Percentiles rank a stretch among this genome's conserved stretches.
phyloP scores from a whole-genome alignment of 352 stramenopile genomes.

The Globisporangium cystogenes region DNA sequence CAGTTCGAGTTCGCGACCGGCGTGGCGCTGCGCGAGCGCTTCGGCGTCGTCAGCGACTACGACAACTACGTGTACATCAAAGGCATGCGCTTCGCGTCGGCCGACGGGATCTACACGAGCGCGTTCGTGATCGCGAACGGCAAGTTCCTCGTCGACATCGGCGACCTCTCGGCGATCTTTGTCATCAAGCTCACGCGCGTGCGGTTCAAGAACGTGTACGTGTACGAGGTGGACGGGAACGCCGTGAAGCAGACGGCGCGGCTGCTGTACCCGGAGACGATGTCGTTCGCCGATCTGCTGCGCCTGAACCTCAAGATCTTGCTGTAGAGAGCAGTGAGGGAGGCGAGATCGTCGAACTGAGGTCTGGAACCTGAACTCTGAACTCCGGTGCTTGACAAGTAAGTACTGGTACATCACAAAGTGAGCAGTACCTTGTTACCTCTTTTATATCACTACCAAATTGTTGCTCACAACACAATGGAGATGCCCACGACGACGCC shows the following conservation, averaged over 20 bases:
- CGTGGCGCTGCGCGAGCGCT: constrained; percentile 7
- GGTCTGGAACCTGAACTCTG: too few relatives aligned
- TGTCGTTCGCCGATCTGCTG: not conserved
- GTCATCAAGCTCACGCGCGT: constrained; percentile 8
- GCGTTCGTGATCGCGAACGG: constrained; percentile 34
- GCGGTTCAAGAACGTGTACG: constrained; percentile 8
- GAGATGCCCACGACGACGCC: not conserved
- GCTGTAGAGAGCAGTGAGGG: too few relatives aligned
- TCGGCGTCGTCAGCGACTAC: constrained; percentile 10
- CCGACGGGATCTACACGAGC: constrained; percentile 21
- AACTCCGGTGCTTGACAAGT: too few relatives aligned
- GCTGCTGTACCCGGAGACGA: constrained; percentile 6
- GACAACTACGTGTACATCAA: constrained; percentile 11
- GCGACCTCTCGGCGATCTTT: not conserved
- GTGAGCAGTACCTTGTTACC: too few relatives aligned
- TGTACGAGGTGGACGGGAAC: constrained; percentile 8
- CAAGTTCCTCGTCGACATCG: constrained; percentile 21
- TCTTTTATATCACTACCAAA: not conserved
- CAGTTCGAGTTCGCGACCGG: constrained; percentile 11
- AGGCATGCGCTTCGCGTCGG: constrained; percentile 16
- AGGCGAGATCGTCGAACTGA: too few relatives aligned
- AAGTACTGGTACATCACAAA: too few relatives aligned
- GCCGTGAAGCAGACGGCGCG: constrained; percentile 6
- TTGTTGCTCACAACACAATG: not conserved
- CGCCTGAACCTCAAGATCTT: constrained; percentile 15